Conservation (phyloP, 2,329 filamentous ascomycete species). For the Chaetomium olivaceum region DNA sequence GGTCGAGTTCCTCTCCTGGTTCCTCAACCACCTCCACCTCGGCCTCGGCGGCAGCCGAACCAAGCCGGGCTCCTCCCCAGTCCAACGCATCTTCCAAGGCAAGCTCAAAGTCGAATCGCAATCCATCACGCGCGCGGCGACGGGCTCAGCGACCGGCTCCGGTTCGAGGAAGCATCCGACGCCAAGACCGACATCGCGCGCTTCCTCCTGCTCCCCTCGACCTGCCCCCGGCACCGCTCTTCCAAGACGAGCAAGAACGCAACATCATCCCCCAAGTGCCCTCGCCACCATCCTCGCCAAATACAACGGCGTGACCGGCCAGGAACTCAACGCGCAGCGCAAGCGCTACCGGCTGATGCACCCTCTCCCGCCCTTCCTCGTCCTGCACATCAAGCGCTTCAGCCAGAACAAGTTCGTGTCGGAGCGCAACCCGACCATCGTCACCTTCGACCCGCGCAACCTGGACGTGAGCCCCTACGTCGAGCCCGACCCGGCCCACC, state of each 20-base stretch:
- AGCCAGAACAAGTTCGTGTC: conserved; percentile 94
- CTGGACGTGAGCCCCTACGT: conserved; percentile 90
- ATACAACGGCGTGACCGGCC: conserved; percentile 84
- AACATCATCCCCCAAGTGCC: conserved; percentile 96
- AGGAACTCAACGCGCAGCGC: conserved; percentile 85
- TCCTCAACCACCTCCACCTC: conserved; percentile 92
- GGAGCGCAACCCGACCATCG: conserved; percentile 96
- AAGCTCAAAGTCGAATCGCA: conserved; percentile 90
- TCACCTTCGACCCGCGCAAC: conserved; percentile 83
- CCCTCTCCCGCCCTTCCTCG: conserved; percentile 84
- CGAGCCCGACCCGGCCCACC: conserved; percentile 75
- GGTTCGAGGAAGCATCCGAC: conserved; percentile 86
- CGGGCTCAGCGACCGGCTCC: conserved; percentile 74
- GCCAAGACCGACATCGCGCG: conserved; percentile 76
- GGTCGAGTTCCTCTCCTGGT: conserved; percentile 96
- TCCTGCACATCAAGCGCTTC: conserved; percentile 97
- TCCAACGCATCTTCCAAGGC: conserved; percentile 93
- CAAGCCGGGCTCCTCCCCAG: conserved; percentile 78
- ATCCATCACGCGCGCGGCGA: conserved; percentile 90
- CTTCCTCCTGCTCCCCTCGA: conserved; percentile 90
- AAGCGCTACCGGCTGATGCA: conserved; percentile 88
- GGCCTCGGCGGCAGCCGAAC: conserved; percentile 87
- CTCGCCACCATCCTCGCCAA: conserved; percentile 82
- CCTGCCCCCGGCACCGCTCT: conserved; percentile 85
- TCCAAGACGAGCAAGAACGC: conserved; percentile 90